Conservation (phyloP, 2,329 filamentous ascomycete genomes). For the Microdochium trichocladiopsis region DNA sequence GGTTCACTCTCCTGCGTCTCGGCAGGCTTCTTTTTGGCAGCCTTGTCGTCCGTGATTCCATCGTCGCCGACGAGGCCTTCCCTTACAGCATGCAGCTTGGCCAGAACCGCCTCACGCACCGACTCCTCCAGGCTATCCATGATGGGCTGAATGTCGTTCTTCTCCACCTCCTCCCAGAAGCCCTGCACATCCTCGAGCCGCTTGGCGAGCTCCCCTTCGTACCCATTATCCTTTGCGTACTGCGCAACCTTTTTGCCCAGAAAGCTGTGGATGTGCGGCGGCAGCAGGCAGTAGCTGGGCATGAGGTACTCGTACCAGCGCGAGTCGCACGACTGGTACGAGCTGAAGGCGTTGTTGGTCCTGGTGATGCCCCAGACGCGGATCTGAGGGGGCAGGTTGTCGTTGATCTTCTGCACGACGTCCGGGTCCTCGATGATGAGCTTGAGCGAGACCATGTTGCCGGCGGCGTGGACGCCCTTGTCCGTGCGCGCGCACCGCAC, state of each 20-base stretch:
- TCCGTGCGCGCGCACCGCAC: constrained; percentile 93
- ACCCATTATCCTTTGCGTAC: constrained; percentile 64
- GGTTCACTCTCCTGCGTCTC: constrained; percentile 4
- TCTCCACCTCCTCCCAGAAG: constrained; percentile 81
- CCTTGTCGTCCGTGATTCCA: constrained; percentile 7
- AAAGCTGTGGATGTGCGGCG: constrained; percentile 83
- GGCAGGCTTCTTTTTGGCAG: constrained; percentile 7
- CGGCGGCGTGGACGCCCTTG: constrained; percentile 94
- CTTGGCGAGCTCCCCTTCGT: constrained; percentile 59
- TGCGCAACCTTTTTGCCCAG: constrained; percentile 79
- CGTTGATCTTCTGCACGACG: constrained; percentile 87
- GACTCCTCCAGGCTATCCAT: constrained; percentile 56
- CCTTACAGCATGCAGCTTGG: constrained; percentile 45
- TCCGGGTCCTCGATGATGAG: constrained; percentile 89
- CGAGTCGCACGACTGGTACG: constrained; percentile 91
- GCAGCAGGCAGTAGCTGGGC: constrained; percentile 85
- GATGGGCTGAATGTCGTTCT: constrained; percentile 70
- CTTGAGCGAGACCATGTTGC: constrained; percentile 92
- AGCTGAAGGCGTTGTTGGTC: constrained; percentile 86
- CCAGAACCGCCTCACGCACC: constrained; percentile 54
- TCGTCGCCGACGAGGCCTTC: constrained; percentile 7
- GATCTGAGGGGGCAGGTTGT: constrained; percentile 77
- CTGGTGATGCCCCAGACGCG: constrained; percentile 90
- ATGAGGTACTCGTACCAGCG: constrained; percentile 97
- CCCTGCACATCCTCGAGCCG: constrained; percentile 70